A percentile compares a stretch with the other conserved stretches of the same genome.
These are phyloP conservation scores for Strobilomyces echinocephalus DNA, from an alignment of 768 basidiomycete species.

Conservation along the genomic window DNA sequence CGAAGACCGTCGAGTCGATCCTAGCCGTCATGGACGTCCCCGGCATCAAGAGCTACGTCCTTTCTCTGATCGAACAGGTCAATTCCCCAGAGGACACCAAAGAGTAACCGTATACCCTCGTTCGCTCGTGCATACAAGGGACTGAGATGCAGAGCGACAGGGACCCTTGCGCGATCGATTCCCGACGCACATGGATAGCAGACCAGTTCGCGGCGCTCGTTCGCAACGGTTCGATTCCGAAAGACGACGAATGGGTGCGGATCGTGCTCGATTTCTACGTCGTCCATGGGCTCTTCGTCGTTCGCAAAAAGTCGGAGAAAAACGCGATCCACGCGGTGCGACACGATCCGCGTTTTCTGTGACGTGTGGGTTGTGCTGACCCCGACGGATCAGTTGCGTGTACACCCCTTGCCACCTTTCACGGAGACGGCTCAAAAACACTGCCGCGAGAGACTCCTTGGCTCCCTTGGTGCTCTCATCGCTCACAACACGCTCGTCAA, in stretches of 20 bases:
- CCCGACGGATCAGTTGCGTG: constrained; percentile 41
- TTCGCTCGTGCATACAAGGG: neutral
- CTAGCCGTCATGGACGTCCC: constrained; percentile 65
- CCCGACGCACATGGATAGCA: constrained; percentile 73
- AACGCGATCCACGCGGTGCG: constrained; percentile 56
- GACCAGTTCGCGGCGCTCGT: constrained; percentile 80
- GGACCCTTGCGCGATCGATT: constrained; percentile 43
- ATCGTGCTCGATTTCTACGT: constrained; percentile 75
- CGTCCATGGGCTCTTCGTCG: constrained; percentile 74
- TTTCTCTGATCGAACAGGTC: constrained; percentile 61
- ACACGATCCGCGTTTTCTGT: constrained; percentile 4
- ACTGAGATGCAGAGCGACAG: constrained; percentile 31
- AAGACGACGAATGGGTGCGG: constrained; percentile 73
- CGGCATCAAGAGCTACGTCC: constrained; percentile 75
- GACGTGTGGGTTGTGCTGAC: neutral
- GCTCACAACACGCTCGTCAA: constrained; percentile 48
- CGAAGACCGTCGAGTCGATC: constrained; percentile 87
- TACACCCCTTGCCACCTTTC: constrained; percentile 59
- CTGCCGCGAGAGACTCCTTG: constrained; percentile 67
- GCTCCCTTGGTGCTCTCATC: constrained; percentile 71
- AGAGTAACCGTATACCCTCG: constrained; percentile 35
- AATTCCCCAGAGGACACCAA: constrained; percentile 42
- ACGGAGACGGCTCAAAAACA: constrained; percentile 65
- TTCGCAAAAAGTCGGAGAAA: constrained; percentile 71
- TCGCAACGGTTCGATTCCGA: constrained; percentile 74